phyloP scores from a whole-genome alignment of 768 basidiomycete species.

The Lenzites betulinus region DNA sequence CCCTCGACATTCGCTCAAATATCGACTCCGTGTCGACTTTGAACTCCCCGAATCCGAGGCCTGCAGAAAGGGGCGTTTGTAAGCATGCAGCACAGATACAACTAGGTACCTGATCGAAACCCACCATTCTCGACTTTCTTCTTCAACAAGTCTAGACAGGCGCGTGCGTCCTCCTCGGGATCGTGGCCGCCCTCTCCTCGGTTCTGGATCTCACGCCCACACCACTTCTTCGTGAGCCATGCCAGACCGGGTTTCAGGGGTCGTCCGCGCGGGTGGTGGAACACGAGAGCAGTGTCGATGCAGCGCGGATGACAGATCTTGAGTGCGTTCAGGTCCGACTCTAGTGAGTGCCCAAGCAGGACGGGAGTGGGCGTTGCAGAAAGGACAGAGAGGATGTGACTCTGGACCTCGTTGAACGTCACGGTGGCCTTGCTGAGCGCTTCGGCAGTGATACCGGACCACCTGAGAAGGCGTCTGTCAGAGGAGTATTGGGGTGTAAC shows the following conservation, averaged over 20 bases:
- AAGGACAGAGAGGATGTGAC: conserved; percentile 62
- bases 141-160: conserved; percentile 81
- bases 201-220: conserved; percentile 85
- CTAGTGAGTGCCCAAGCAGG: conserved; percentile 93
- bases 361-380: conserved; percentile 65
- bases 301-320: conserved; percentile 84
- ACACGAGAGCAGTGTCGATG: conserved; percentile 89
- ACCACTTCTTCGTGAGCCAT: conserved; percentile 97
- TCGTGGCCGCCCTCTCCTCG: conserved; percentile 87
- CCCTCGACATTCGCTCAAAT: conserved; percentile 79
- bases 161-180: conserved; percentile 91
- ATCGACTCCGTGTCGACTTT: conserved; percentile 84
- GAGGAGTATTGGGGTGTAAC: too few species aligned
- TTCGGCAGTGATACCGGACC: conserved; percentile 90
- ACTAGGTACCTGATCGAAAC: background rate
- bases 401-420: conserved; percentile 78
- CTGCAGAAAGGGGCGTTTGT: too few species aligned
- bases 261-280: conserved; percentile 90
- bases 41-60: conserved; percentile 83
- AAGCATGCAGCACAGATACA: background rate
- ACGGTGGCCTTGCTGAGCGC: conserved; percentile 70
- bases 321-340: conserved; percentile 89
- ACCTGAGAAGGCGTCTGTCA: too few species aligned
- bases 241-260: conserved; percentile 94
- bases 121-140: conserved; percentile 77